phyloP scores from a whole-genome alignment of 352 stramenopile genomes.

The Phytophthora tentaculata region DNA sequence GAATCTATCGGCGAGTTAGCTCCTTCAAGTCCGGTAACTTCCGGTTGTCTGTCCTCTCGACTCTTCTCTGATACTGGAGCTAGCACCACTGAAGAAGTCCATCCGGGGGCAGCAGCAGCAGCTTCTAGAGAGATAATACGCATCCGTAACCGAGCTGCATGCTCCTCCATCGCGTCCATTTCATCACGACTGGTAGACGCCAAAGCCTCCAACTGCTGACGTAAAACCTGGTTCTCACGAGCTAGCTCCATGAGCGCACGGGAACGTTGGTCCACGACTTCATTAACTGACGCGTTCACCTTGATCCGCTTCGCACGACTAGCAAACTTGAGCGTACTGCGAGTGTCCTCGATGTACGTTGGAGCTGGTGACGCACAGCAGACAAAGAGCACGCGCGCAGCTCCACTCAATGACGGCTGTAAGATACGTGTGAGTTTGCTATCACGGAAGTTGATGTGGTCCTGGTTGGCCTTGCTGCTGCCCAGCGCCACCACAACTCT shows the following conservation, averaged over 20 bases:
- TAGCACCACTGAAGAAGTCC: conserved; percentile 32
- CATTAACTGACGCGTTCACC: conserved; percentile 48
- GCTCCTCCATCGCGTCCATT: conserved; percentile 46
- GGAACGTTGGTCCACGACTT: conserved; percentile 46
- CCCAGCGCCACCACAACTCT: conserved; percentile 92
- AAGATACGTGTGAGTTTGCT: conserved; percentile 94
- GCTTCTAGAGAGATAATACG: conserved; percentile 46
- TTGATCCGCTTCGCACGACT: conserved; percentile 89
- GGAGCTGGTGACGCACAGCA: conserved; percentile 82
- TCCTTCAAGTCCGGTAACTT: conserved; percentile 41
- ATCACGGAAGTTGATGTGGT: conserved; percentile 93
- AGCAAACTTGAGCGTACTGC: conserved; percentile 93
- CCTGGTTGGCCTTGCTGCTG: conserved; percentile 61
- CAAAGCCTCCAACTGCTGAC: conserved; percentile 45
- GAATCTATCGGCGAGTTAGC: conserved; percentile 25
- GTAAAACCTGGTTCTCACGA: conserved; percentile 52
- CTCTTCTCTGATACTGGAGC: conserved; percentile 25
- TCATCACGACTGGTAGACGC: conserved; percentile 41
- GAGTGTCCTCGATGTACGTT: conserved; percentile 84
- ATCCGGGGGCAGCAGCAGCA: conserved; percentile 33
- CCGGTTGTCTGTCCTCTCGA: conserved; percentile 29
- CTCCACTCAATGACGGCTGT: conserved; percentile 86
- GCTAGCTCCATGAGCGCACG: conserved; percentile 44
- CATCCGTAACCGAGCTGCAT: conserved; percentile 37
- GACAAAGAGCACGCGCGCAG: conserved; percentile 85